phyloP scores from a whole-genome alignment of 2,329 filamentous ascomycete species.

The Xylaria hypoxylon region DNA sequence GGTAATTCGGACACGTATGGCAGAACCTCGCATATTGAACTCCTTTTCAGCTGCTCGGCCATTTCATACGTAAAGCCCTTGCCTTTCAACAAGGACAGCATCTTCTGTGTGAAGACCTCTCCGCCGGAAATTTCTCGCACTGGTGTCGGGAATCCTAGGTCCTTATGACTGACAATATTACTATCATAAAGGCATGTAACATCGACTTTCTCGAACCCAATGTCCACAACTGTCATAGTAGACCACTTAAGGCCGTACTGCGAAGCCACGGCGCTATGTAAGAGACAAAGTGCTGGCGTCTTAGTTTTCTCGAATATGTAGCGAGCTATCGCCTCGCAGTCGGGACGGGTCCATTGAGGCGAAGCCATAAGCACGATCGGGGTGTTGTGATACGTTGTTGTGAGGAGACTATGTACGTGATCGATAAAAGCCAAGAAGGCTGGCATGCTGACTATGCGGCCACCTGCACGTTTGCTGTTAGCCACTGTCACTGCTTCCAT shows the following conservation, averaged over 20 bases:
- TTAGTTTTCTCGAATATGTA: conserved; percentile 99
- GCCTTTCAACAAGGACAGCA: conserved; percentile 73
- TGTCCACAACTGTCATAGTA: conserved; percentile 87
- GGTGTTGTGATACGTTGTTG: conserved; percentile 94
- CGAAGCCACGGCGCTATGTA: conserved; percentile 88
- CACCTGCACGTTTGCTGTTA: conserved; percentile 58
- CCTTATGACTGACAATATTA: conserved; percentile 75
- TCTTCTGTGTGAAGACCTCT: conserved; percentile 82
- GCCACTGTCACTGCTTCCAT: conserved; percentile 6
- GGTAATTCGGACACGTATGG: conserved; percentile 62
- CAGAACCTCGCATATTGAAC: conserved; percentile 73
- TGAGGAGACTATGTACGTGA: conserved; percentile 89
- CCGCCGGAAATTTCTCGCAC: conserved; percentile 75
- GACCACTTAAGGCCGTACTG: conserved; percentile 83
- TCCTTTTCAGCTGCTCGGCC: conserved; percentile 77
- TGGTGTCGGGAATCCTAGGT: conserved; percentile 64
- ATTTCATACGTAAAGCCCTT: conserved; percentile 73
- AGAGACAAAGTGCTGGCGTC: conserved; percentile 88
- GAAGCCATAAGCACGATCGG: conserved; percentile 91
- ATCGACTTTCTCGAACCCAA: conserved; percentile 92
- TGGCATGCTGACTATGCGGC: conserved; percentile 88
- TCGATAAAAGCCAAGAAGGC: conserved; percentile 94
- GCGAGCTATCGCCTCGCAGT: conserved; percentile 87
- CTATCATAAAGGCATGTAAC: conserved; percentile 91
- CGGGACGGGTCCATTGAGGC: conserved; percentile 88